Percentiles rank a stretch among this genome's conserved stretches.
phyloP scores from a whole-genome alignment of 2,329 filamentous ascomycete species.

The Beauveria asiatica region DNA sequence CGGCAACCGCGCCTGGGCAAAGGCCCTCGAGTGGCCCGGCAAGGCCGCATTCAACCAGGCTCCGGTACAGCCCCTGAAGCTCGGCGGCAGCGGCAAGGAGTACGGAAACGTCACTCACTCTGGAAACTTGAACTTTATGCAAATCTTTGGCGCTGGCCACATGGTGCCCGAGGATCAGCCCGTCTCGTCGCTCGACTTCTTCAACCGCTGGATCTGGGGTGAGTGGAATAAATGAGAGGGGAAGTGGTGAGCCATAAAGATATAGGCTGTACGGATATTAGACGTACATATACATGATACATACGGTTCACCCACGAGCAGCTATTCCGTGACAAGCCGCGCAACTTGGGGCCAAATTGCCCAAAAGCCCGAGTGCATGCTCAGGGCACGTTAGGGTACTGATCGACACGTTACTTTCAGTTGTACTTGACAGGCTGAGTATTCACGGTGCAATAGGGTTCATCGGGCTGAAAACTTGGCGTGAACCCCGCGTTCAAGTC shows the following conservation, averaged over 20 bases:
- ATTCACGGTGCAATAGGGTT: neutral
- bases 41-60: constrained; percentile 72
- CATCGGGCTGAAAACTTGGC: neutral
- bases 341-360: neutral
- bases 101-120: constrained; percentile 12
- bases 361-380: neutral
- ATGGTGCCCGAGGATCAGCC: constrained; percentile 14
- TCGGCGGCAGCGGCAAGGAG: constrained; percentile 31
- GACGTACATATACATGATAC: constrained; percentile 2
- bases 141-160: constrained; percentile 13
- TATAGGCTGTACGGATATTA: neutral
- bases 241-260: neutral
- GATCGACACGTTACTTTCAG: neutral
- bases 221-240: constrained; percentile 11
- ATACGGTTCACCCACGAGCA: neutral
- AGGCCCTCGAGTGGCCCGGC: constrained; percentile 87
- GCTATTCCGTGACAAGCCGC: neutral
- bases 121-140: constrained; percentile 13
- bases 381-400: neutral
- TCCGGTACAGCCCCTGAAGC: constrained; percentile 59
- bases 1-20: constrained; percentile 92
- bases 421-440: neutral
- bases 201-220: constrained; percentile 14
- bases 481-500: neutral
- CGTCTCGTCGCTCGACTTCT: constrained; percentile 10